Conservation (phyloP, 2,329 filamentous ascomycete genomes). For the Bipolaris gigantea region DNA sequence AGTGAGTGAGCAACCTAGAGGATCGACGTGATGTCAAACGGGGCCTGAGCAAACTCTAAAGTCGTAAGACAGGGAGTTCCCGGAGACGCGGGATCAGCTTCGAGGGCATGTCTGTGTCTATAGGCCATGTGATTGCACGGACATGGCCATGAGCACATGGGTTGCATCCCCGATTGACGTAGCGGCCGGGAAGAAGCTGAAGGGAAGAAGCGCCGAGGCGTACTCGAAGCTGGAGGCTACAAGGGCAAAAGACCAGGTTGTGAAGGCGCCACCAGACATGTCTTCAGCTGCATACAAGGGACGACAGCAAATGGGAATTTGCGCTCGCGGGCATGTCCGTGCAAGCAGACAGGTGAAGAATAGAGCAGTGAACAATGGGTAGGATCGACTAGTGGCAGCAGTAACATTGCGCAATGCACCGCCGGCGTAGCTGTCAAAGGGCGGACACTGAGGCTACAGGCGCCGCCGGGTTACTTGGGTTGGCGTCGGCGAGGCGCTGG, state of each 20-base stretch:
- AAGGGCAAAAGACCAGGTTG: not conserved
- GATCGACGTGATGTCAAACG: not conserved
- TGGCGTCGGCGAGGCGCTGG: not conserved
- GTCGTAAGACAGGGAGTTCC: not conserved
- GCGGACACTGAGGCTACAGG: not conserved
- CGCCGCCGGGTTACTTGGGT: not conserved
- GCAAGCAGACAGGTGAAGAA: not conserved
- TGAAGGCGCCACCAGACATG: not conserved
- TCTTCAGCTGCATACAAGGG: not conserved
- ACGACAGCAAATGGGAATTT: not conserved
- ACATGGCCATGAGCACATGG: not conserved
- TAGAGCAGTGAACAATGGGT: not conserved
- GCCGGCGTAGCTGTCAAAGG: not conserved
- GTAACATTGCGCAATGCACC: not conserved
- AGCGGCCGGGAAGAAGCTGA: not conserved
- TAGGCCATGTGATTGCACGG: not conserved
- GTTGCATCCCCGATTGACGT: not conserved
- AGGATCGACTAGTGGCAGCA: not conserved
- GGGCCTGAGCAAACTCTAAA: slow-evolving; percentile 2
- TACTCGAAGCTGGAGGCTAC: not conserved
- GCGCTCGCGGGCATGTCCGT: not conserved
- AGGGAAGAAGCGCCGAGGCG: not conserved
- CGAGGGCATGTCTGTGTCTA: not conserved
- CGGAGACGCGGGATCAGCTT: not conserved
- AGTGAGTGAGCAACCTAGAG: not conserved